Base-by-base conservation (phyloP, 2,329 filamentous ascomycete genomes). In the Thelonectria rubi region DNA sequence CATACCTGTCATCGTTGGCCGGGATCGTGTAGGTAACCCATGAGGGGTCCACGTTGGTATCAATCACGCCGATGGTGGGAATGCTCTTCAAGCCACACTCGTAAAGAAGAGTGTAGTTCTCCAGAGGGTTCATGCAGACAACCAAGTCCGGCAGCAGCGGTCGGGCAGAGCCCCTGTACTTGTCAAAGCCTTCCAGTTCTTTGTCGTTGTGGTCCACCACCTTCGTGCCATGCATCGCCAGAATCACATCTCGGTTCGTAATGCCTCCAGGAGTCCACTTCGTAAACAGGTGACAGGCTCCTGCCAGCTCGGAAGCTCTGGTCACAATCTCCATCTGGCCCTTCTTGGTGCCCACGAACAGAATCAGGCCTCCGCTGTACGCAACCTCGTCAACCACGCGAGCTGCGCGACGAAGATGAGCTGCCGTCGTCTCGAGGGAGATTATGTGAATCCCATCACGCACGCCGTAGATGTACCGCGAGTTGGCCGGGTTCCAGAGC, bases 11-110 rank as follows among this genome's bases (percentile, higher is more conserved):
- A 74, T 99, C 95, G 76, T 99, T 99, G 52, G 93, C 93, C 2
- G 95, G 95, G 69, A 99, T 97, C 14, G 92, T 91, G 75, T 99
- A 99, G 4, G 95, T 98, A 52, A 98, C 93, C 87, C 92, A 94
- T 0, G 92, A 92, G 1, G 95, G 92, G 77, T 98, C 91, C 2
- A 89, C 90, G 77, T 99, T 91, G 1, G 95, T 98, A 77, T 99
- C 95, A 68, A 98, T 91, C 60, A 99, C 84, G 48, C 94, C 95
- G 72, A 99, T 95, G 0, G 95, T 98, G 1, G 95, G 95, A 59
- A 99, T 91, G 73, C 90, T 92, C 75, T 92, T 90, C 60, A 93
- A 76, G 0, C 91, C 92, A 76, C 95, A 98, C 82, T 99, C 95
- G 77, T 95, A 93, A 73, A 99, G 82, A 75, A 97, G 76, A 7